These are phyloP conservation scores for Blastobotrys mokoenaii DNA, from an alignment of 805 yeast species.

Conservation along the genomic window DNA sequence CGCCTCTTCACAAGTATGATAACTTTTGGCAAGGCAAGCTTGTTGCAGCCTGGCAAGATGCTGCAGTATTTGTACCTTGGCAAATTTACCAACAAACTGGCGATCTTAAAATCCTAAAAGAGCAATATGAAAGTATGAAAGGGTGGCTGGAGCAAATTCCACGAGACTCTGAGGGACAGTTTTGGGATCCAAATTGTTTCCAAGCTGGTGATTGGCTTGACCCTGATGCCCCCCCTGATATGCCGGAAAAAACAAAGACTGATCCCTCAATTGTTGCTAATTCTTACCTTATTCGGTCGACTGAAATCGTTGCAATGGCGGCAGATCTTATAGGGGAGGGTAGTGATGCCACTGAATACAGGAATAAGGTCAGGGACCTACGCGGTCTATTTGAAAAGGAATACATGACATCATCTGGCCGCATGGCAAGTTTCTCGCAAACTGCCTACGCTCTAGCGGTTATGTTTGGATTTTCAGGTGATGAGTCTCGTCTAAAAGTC, in stretches of 20 bases:
- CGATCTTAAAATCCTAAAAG: constrained; percentile 15
- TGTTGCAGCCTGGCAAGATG: constrained; percentile 17
- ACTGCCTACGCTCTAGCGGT: constrained; percentile 22
- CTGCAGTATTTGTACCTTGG: constrained; percentile 21
- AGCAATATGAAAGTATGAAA: constrained; percentile 8
- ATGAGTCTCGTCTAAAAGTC: constrained; percentile 3
- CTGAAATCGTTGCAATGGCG: constrained; percentile 10
- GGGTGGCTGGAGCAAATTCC: constrained; percentile 10
- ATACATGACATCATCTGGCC: constrained; percentile 17
- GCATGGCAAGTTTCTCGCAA: constrained; percentile 19
- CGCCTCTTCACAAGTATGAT: constrained; percentile 14
- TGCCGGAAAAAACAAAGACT: constrained; percentile 20
- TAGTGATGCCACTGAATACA: constrained; percentile 11
- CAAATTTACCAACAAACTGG: constrained; percentile 35
- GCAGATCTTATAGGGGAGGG: constrained; percentile 11
- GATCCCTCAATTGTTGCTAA: constrained; percentile 21
- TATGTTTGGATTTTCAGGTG: constrained; percentile 15
- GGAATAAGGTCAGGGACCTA: constrained; percentile 9
- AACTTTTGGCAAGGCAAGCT: constrained; percentile 17
- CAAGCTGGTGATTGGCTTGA: constrained; percentile 29
- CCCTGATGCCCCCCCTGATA: constrained; percentile 24
- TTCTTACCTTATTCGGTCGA: constrained; percentile 18
- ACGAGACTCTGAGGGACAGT: constrained; percentile 4
- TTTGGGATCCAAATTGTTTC: constrained; percentile 13
- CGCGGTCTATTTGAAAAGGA: constrained; percentile 16